Evolutionary conservation across 805 yeast genomes (phyloP).

Genomic region (Candida schatavii): DNA sequence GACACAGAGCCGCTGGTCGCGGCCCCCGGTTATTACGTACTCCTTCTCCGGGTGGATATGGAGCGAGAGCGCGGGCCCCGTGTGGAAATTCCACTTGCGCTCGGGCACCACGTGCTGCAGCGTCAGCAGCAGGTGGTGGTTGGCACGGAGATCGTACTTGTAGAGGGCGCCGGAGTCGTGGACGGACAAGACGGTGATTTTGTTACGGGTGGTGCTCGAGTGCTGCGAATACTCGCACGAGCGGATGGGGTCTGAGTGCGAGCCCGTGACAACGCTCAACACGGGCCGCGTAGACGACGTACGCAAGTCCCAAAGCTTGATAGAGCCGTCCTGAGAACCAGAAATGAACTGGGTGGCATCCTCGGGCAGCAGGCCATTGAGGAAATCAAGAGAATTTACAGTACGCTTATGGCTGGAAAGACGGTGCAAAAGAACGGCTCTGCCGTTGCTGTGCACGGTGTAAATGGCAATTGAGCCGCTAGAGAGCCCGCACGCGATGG

Average conservation of each 20-base stretch:
- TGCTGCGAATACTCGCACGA: conserved; percentile 53
- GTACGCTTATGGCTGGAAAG: conserved; percentile 41
- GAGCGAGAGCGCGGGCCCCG: conserved; percentile 84
- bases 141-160: conserved; percentile 73
- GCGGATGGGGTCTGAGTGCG: conserved; percentile 70
- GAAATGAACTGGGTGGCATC: conserved; percentile 28
- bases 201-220: conserved; percentile 42
- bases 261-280: conserved; percentile 44
- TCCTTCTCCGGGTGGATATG: conserved; percentile 87
- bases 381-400: conserved; percentile 40
- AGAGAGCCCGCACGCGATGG: conserved; percentile 40
- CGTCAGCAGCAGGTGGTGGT: conserved; percentile 7
- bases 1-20: conserved; percentile 78
- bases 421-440: conserved; percentile 24
- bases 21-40: conserved; percentile 85
- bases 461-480: conserved; percentile 34
- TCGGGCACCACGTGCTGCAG: conserved; percentile 50
- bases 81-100: conserved; percentile 78
- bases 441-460: conserved; percentile 31
- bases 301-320: conserved; percentile 73
- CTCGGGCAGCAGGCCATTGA: conserved; percentile 4
- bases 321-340: conserved; percentile 80
- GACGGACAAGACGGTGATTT: conserved; percentile 59
- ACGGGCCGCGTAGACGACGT: conserved; percentile 44
- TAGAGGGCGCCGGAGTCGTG: conserved; percentile 89